A percentile compares a stretch with the other conserved stretches of the same genome.
These are phyloP conservation scores for Chlamydomonas sphaeroides DNA, from an alignment of 139 green algal species.

Conservation along the genomic window DNA sequence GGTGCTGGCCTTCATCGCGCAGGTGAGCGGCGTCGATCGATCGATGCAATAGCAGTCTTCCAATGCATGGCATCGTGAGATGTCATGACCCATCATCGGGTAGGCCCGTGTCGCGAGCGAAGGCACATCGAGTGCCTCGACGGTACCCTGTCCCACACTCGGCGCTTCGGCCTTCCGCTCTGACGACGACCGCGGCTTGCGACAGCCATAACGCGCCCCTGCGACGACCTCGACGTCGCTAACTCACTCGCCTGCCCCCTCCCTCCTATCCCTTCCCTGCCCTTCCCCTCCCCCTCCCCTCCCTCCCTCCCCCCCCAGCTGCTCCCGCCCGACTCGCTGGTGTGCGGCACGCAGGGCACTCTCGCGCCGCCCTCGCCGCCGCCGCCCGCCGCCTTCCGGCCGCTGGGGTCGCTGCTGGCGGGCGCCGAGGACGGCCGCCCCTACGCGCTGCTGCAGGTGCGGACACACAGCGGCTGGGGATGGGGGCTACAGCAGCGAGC, in stretches of 20 bases:
- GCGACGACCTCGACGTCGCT: no score
- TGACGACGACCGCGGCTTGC: not conserved
- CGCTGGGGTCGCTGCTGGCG: conserved; percentile 13
- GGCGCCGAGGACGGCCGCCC: conserved; percentile 10
- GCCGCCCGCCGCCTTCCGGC: conserved; percentile 7
- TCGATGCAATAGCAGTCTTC: not conserved
- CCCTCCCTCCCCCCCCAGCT: not conserved
- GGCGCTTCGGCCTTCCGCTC: not conserved
- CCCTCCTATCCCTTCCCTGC: not conserved
- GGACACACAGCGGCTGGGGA: not conserved
- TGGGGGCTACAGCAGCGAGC: no score
- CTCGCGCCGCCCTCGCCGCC: not conserved
- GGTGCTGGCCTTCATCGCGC: conserved; percentile 41
- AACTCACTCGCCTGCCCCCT: not conserved
- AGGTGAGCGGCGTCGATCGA: not conserved
- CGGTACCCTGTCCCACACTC: not conserved
- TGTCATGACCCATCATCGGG: no score
- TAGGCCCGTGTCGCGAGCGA: no score
- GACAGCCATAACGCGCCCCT: no score
- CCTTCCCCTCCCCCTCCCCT: not conserved
- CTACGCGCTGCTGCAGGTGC: conserved; percentile 1
- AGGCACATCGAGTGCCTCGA: not conserved
- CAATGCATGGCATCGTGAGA: no score
- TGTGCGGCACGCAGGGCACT: conserved; percentile 23
- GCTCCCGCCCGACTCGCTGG: conserved; percentile 4